phyloP scores from a whole-genome alignment of 2,329 filamentous ascomycete species.

The Rutstroemia sydowiana region DNA sequence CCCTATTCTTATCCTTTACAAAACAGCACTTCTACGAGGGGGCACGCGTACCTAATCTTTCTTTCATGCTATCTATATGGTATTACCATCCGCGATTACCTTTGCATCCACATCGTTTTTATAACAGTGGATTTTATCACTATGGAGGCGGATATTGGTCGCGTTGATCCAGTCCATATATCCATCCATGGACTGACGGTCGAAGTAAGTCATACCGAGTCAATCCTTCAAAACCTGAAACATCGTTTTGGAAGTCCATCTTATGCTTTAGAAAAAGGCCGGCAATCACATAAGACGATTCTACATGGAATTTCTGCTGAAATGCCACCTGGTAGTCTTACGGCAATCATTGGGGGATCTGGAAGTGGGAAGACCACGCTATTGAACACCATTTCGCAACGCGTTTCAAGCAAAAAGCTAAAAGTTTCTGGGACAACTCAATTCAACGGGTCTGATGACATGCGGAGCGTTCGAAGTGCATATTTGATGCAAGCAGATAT shows the following conservation, averaged over 20 bases:
- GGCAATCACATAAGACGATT: background rate
- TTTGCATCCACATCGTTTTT: background rate
- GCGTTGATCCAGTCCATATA: background rate
- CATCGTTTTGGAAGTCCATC: background rate
- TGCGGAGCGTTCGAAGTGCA: slow-evolving; percentile 41
- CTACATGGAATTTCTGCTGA: background rate
- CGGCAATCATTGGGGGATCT: background rate
- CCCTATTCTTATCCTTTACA: no score
- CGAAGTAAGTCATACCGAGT: background rate
- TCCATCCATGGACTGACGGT: background rate
- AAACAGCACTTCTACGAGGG: no score
- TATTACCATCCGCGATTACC: no score
- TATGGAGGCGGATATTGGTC: background rate
- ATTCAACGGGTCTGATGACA: background rate
- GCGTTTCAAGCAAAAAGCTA: background rate
- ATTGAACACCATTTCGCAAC: background rate
- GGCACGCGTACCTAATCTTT: background rate
- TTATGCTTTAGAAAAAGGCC: background rate
- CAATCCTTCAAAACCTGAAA: background rate
- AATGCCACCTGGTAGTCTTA: background rate
- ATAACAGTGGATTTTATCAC: background rate
- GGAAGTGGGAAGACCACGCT: background rate
- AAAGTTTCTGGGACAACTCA: background rate
- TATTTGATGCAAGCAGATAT: slow-evolving; percentile 70
- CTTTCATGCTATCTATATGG: background rate